Conservation (phyloP, 1,284 basidiomycete species). For the Athelia psychrophila region DNA sequence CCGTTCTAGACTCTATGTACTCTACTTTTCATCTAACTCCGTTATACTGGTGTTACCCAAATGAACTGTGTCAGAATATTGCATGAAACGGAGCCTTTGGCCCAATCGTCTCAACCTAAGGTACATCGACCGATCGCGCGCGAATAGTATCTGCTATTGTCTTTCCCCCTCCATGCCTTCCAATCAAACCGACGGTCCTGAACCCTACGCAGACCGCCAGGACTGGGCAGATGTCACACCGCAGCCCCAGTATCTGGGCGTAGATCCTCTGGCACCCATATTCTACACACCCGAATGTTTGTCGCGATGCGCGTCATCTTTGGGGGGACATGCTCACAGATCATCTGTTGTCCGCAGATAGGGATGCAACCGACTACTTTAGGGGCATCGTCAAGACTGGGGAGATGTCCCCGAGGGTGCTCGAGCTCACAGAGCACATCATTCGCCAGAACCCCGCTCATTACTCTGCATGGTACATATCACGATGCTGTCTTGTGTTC, state of each 20-base stretch:
- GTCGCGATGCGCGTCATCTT: conserved; percentile 28
- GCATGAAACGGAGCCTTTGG: too few species aligned
- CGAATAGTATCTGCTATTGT: background rate
- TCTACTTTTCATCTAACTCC: background rate
- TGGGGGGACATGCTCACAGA: conserved; percentile 2
- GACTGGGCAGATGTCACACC: conserved; percentile 83
- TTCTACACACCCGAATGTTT: conserved; percentile 85
- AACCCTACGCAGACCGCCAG: conserved; percentile 57
- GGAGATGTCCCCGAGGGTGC: conserved; percentile 78
- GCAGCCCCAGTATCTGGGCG: conserved; percentile 76
- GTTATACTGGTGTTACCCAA: too few species aligned
- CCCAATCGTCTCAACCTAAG: background rate
- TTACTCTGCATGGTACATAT: conserved; percentile 84
- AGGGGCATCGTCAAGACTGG: conserved; percentile 73
- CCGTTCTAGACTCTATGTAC: background rate
- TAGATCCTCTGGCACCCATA: conserved; percentile 82
- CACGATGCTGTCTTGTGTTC: conserved; percentile 3
- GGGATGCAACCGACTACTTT: conserved; percentile 90
- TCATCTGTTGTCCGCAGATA: conserved; percentile 51
- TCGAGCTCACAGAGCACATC: conserved; percentile 82
- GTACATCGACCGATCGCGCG: background rate
- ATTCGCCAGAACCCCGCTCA: conserved; percentile 90
- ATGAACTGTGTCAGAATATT: too few species aligned
- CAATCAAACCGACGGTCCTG: background rate
- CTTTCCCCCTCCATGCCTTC: conserved; percentile 8